Evolutionary conservation across 257 asterid species (phyloP).

Genomic region (Leptodermis oblonga): DNA sequence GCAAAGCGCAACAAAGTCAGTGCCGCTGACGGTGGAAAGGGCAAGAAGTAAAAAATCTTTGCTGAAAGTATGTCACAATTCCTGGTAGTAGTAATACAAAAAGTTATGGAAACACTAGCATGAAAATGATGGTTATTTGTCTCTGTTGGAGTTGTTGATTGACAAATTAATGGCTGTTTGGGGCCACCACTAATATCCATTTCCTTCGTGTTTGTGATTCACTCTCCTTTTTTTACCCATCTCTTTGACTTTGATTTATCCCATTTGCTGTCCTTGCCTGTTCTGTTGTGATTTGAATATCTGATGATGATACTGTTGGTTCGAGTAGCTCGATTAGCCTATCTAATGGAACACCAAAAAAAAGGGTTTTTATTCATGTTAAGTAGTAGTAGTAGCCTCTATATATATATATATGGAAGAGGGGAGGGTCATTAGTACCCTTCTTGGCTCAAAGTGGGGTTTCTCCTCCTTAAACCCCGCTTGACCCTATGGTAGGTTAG

Average conservation of each 20-base stretch:
- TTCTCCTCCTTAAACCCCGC: too few species aligned
- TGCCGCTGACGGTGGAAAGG: not conserved
- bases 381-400: too few species aligned
- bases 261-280: too few species aligned
- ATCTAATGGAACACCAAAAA: not conserved
- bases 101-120: not conserved
- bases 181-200: not conserved
- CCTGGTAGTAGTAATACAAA: not conserved
- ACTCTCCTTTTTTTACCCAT: not conserved
- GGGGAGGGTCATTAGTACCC: not conserved
- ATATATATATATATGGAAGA: not conserved
- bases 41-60: not conserved
- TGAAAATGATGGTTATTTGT: constrained; percentile 1
- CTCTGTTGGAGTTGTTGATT: not conserved
- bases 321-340: too few species aligned
- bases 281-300: too few species aligned
- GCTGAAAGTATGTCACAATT: not conserved
- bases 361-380: not conserved
- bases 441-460: not conserved
- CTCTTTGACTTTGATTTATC: not conserved
- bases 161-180: not conserved
- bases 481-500: too few species aligned
- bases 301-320: too few species aligned
- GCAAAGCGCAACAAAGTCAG: constrained; percentile 49
- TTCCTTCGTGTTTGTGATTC: not conserved